Evolutionary conservation across 345 rosid genomes (phyloP).

Genomic region (Salix caprea): DNA sequence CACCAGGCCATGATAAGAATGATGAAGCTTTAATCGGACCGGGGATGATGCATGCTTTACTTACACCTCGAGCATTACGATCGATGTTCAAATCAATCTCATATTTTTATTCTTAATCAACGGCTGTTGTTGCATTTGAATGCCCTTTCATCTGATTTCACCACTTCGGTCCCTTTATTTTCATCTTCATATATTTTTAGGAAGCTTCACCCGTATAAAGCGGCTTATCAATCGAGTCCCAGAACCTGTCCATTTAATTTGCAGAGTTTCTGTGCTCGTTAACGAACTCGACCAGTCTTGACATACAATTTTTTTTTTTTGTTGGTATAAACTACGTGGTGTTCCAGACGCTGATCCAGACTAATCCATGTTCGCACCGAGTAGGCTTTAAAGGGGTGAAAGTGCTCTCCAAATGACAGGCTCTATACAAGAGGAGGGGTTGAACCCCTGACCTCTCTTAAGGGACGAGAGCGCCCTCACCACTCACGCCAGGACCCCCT

Average conservation of each 20-base stretch:
- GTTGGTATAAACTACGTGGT: too few species aligned
- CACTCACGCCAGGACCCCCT: too few species aligned
- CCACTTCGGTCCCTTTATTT: background rate
- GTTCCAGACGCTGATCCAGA: fast-evolving
- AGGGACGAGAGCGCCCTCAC: too few species aligned
- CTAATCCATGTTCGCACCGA: too few species aligned
- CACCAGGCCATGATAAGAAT: background rate
- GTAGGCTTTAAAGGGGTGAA: fast-evolving
- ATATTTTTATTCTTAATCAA: background rate
- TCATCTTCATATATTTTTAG: background rate
- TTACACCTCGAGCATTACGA: background rate
- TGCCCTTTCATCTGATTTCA: background rate
- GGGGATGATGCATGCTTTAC: too few species aligned
- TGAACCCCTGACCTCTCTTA: too few species aligned
- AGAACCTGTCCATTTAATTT: background rate
- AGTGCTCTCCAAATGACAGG: fast-evolving
- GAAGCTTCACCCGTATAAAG: too few species aligned
- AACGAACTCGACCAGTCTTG: too few species aligned
- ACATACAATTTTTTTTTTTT: too few species aligned
- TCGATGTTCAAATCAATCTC: background rate
- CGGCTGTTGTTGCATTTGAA: background rate
- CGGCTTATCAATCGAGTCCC: background rate
- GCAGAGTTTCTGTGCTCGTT: too few species aligned
- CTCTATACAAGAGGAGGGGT: too few species aligned
- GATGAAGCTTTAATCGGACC: background rate